Evolutionary conservation across 2,329 filamentous ascomycete species (phyloP), one percentile per base, ranked within the genome.

Genomic region (Clarireedia homoeocarpa): DNA sequence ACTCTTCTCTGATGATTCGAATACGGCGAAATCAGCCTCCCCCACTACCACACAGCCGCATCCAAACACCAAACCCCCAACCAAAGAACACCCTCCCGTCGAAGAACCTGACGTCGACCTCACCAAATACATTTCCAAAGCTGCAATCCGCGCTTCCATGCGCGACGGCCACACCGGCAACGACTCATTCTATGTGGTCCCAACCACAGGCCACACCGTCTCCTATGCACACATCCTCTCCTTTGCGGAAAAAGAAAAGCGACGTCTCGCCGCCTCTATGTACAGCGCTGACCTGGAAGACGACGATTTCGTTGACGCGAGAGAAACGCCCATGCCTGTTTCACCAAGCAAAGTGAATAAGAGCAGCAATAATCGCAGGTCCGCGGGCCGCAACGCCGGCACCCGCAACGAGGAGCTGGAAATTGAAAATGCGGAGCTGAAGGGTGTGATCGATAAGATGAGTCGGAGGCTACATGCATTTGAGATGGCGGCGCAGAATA

Each of bases 111-210:
- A 97, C 63, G 80, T 96, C 26, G 84, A 97, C 63, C 80, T 96
- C 26, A 85, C 83, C 63, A 88, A 85, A 58, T 82, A 95, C 30
- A 95, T 95, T 70, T 96, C 91, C 42, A 85, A 84, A 62, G 90
- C 92, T 12, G 89, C 92, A 3, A 79, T 97, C 53, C 82, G 86
- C 51, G 89, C 91, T 0, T 79, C 96, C 44, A 79, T 83, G 20
- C 84, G 88, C 55, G 85, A 86, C 30, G 83, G 82, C 0, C 79
- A 84, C 27, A 78, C 79, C 15, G 73, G 71, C 14, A 81, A 78
- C 57, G 88, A 88, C 65, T 94, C 88, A 7, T 99, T 99, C 74
- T 97, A 96, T 69, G 88, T 97, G 1, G 94, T 99, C 1, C 94
- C 92, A 4, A 88, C 89, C 0, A 90, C 88, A 17, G 92, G 94